These are phyloP conservation scores for Ilyonectria robusta DNA, from an alignment of 2,329 filamentous ascomycete species.

Conservation along the genomic window DNA sequence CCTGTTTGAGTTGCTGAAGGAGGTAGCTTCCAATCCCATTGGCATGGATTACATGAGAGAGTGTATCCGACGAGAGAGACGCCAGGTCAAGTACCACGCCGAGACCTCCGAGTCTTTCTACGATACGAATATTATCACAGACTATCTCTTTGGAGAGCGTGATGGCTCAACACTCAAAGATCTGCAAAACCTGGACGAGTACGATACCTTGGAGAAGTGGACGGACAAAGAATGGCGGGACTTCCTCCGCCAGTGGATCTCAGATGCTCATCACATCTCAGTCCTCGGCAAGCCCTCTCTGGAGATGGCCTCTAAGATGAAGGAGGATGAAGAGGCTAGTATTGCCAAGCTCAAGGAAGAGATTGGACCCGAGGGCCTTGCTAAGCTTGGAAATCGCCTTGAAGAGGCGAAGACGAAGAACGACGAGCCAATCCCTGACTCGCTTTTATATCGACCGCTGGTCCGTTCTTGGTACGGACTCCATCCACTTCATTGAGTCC, in stretches of 20 bases:
- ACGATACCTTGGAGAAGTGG: constrained; percentile 83
- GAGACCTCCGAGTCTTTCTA: constrained; percentile 88
- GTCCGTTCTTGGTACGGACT: constrained; percentile 86
- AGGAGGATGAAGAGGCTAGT: constrained; percentile 83
- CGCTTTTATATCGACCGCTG: constrained; percentile 85
- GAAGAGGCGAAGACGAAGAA: constrained; percentile 90
- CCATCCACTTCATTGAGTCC: constrained; percentile 95
- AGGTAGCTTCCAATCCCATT: constrained; percentile 82
- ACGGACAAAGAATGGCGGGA: constrained; percentile 85
- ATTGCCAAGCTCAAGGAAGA: constrained; percentile 83
- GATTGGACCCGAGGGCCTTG: constrained; percentile 84
- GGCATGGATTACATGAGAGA: constrained; percentile 93
- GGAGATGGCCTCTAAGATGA: constrained; percentile 83
- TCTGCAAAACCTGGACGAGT: constrained; percentile 69
- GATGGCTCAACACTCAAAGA: constrained; percentile 83
- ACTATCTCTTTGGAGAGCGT: constrained; percentile 90
- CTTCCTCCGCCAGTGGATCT: constrained; percentile 87
- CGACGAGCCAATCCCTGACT: constrained; percentile 85
- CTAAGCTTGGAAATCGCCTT: constrained; percentile 80
- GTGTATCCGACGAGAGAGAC: constrained; percentile 84
- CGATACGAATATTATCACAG: constrained; percentile 87
- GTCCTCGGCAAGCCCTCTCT: constrained; percentile 90
- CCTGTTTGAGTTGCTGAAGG: too few species aligned
- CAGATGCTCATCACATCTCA: constrained; percentile 88
- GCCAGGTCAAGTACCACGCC: constrained; percentile 86